Evolutionary conservation across 768 basidiomycete species (phyloP).

Genomic region (Candolleomyces eurysporus): DNA sequence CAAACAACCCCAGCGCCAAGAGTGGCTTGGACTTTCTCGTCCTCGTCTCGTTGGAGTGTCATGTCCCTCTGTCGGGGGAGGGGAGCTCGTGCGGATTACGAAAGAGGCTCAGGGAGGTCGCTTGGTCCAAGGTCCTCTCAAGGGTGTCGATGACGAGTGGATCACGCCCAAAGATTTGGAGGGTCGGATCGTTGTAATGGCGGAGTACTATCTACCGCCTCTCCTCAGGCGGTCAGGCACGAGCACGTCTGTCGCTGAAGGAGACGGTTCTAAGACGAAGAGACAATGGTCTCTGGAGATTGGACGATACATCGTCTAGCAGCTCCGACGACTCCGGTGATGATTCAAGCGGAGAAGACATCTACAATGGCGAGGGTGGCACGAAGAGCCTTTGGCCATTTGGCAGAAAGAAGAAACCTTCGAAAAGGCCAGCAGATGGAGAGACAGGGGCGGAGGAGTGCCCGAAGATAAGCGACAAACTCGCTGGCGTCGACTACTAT

Average conservation of each 20-base stretch:
- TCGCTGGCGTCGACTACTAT: constrained; percentile 58
- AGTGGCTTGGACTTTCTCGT: constrained; percentile 34
- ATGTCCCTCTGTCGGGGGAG: constrained; percentile 51
- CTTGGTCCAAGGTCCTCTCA: constrained; percentile 41
- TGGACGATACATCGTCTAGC: constrained; percentile 3
- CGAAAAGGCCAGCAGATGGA: not conserved
- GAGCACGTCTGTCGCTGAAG: constrained; percentile 9
- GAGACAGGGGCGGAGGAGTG: constrained; percentile 18
- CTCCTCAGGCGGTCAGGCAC: constrained; percentile 19
- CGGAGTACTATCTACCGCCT: constrained; percentile 47
- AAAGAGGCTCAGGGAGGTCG: constrained; percentile 47
- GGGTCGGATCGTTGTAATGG: constrained; percentile 61
- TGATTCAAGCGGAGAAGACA: not conserved
- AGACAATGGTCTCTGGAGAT: constrained; percentile 5
- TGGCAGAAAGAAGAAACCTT: constrained; percentile 2
- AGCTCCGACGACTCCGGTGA: not conserved
- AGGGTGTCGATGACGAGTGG: constrained; percentile 31
- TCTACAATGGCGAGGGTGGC: not conserved
- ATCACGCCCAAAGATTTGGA: constrained; percentile 46
- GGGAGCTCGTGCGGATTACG: constrained; percentile 51
- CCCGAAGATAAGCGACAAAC: constrained; percentile 43
- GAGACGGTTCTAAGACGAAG: constrained; percentile 17
- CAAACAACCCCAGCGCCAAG: not conserved
- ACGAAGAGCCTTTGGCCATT: constrained; percentile 7
- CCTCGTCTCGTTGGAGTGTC: constrained; percentile 61